These are phyloP conservation scores for Apophysomyces variabilis DNA, from an alignment of 371 early-diverging fungal genomes.

Conservation along the genomic window DNA sequence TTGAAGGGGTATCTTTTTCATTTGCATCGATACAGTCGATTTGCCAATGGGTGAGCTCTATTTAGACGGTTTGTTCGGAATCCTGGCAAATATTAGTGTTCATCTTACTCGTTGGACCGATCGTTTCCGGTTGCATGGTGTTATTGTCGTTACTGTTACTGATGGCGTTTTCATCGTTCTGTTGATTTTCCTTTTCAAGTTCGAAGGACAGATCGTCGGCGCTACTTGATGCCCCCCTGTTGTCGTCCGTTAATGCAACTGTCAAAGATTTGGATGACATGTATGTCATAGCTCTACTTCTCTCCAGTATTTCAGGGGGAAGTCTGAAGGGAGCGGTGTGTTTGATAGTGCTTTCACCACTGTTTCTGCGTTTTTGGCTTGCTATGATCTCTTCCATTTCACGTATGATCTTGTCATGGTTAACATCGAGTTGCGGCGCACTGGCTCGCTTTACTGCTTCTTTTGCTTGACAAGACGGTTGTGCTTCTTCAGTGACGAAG, in stretches of 20 bases:
- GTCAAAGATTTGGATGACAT: no score
- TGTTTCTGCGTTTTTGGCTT: background rate
- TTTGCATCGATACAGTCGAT: no score
- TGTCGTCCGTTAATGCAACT: no score
- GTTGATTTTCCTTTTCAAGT: background rate
- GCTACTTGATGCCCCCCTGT: no score
- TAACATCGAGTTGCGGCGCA: background rate
- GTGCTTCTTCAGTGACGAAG: constrained; percentile 50
- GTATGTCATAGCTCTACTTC: background rate
- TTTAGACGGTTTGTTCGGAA: background rate
- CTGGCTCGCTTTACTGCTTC: background rate
- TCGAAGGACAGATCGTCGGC: no score
- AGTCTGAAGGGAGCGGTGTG: background rate
- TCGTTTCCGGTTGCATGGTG: background rate
- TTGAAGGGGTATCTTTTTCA: background rate
- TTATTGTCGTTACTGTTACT: background rate
- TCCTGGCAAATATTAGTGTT: background rate
- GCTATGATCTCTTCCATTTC: constrained; percentile 37
- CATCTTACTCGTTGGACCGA: background rate
- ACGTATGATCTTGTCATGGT: constrained; percentile 36
- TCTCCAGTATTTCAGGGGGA: background rate
- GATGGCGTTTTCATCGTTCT: background rate
- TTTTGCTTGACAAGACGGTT: constrained; percentile 20
- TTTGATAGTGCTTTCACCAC: background rate
- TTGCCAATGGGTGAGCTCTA: no score